Base-by-base conservation (phyloP, 805 yeast species). In the Ogataea thermomethanolica region DNA sequence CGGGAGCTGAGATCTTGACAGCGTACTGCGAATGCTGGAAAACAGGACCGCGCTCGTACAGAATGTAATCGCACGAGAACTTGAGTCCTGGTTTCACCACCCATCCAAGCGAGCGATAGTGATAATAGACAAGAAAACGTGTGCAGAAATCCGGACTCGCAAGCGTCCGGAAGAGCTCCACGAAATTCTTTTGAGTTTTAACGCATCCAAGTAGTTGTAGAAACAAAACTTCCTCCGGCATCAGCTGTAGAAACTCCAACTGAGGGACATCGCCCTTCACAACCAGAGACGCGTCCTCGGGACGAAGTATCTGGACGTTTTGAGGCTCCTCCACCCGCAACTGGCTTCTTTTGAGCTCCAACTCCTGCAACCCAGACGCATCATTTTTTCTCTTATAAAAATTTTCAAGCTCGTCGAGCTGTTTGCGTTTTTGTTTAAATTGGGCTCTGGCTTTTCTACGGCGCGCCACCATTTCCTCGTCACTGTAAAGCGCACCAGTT, bases 21-120 rank as follows among this genome's bases (percentile, higher is more conserved):
- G 91, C 86, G 59, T 78, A 86, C 57, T 89, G 95, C 0, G 99
- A 97, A 59, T 93, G 99, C 36, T 83, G 79, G 59, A 90, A 88
- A 1, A 97, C 97, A 7, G 98, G 99, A 0, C 99, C 99, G 43
- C 91, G 70, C 39, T 82, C 78, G 60, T 93, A 93, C 5, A 93
- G 67, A 7, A 93, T 64, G 61, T 69, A 83, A 53, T 90, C 95
- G n/a, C 85, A 75, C 2, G 96, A 96, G 61, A 93, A 93, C 61
- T 93, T 93, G 41, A 89, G 76, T 0, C 98, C 99, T 0, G 90
- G 77, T 43, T 95, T 71, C 2, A 83, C 93, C 67, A 97, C 91
- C 97, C 98, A 93, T 0, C 97, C 97, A 20, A 78, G 71, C 0
- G 96, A 81, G 37, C 95, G 72, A 62, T 79, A 90, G 58, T 91